A percentile compares a stretch with the other conserved stretches of the same genome.
These are phyloP conservation scores for Alliaria petiolata DNA, from an alignment of 345 rosid genomes.

Conservation along the genomic window DNA sequence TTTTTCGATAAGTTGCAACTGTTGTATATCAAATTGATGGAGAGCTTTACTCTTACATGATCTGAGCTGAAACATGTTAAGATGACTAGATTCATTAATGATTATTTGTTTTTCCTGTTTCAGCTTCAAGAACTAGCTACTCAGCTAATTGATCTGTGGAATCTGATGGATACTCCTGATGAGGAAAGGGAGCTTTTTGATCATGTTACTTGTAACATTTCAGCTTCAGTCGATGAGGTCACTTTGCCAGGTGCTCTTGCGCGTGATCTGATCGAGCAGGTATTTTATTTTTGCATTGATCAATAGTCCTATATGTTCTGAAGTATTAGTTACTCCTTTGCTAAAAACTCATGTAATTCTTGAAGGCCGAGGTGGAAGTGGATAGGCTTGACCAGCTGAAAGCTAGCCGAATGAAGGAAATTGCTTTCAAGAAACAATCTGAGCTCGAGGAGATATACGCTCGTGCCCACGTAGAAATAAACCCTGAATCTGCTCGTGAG, in stretches of 20 bases:
- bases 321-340: constrained; percentile 18
- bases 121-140: constrained; percentile 97
- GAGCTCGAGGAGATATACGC: constrained; percentile 94
- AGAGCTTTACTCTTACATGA: background rate
- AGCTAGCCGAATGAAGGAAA: constrained; percentile 96
- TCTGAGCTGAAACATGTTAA: background rate
- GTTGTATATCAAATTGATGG: background rate
- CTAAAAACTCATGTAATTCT: background rate
- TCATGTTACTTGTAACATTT: constrained; percentile 85
- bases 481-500: constrained; percentile 82
- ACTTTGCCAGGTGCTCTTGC: constrained; percentile 87
- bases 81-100: background rate
- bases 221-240: constrained; percentile 87
- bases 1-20: background rate
- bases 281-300: constrained; percentile 21
- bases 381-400: constrained; percentile 94
- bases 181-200: constrained; percentile 82
- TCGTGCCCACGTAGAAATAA: constrained; percentile 74
- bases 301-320: background rate
- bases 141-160: constrained; percentile 91
- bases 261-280: constrained; percentile 89
- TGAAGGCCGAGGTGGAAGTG: constrained; percentile 90
- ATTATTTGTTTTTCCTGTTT: background rate
- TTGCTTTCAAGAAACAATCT: constrained; percentile 84
- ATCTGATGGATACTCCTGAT: constrained; percentile 92